Evolutionary conservation across 2,329 filamentous ascomycete genomes (phyloP).

Genomic region (Cucurbitaria berberidis): DNA sequence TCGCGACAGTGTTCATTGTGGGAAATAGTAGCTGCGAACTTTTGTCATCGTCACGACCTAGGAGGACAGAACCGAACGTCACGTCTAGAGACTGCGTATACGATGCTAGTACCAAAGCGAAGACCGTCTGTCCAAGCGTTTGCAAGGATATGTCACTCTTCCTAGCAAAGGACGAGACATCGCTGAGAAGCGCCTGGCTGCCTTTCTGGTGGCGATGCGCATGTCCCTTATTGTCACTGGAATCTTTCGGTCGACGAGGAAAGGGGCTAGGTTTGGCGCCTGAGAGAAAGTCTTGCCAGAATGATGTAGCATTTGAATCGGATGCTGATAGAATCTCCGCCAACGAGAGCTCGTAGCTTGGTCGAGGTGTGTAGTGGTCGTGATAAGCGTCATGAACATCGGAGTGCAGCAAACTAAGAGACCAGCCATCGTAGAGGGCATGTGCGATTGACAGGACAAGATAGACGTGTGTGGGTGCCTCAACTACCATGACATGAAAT

Average conservation of each 20-base stretch:
- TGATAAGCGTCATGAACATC: slow-evolving; percentile 72
- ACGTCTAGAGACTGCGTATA: slow-evolving; percentile 72
- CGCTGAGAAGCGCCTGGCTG: slow-evolving; percentile 52
- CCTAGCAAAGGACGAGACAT: slow-evolving; percentile 68
- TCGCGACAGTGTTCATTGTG: slow-evolving; percentile 87
- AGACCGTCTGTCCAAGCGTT: slow-evolving; percentile 76
- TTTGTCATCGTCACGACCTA: slow-evolving; percentile 78
- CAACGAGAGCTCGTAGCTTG: slow-evolving; percentile 62
- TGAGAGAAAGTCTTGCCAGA: slow-evolving; percentile 75
- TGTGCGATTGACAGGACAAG: slow-evolving; percentile 78
- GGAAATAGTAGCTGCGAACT: slow-evolving; percentile 77
- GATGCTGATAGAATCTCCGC: slow-evolving; percentile 59
- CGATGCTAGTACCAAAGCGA: slow-evolving; percentile 72
- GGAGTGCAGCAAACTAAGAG: slow-evolving; percentile 73
- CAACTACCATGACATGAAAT: slow-evolving; percentile 49
- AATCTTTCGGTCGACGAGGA: slow-evolving; percentile 25
- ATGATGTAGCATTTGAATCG: slow-evolving; percentile 59
- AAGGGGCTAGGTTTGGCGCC: slow-evolving; percentile 55
- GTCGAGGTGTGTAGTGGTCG: slow-evolving; percentile 50
- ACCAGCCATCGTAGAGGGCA: slow-evolving; percentile 90
- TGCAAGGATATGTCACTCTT: slow-evolving; percentile 73
- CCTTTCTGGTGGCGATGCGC: slow-evolving; percentile 55
- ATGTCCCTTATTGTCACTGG: slow-evolving; percentile 8
- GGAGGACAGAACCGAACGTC: slow-evolving; percentile 81
- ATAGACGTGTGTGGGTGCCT: slow-evolving; percentile 45